phyloP scores from a whole-genome alignment of 225 moss, liverwort and hornwort species.

The Physcomitrellopsis africana region DNA sequence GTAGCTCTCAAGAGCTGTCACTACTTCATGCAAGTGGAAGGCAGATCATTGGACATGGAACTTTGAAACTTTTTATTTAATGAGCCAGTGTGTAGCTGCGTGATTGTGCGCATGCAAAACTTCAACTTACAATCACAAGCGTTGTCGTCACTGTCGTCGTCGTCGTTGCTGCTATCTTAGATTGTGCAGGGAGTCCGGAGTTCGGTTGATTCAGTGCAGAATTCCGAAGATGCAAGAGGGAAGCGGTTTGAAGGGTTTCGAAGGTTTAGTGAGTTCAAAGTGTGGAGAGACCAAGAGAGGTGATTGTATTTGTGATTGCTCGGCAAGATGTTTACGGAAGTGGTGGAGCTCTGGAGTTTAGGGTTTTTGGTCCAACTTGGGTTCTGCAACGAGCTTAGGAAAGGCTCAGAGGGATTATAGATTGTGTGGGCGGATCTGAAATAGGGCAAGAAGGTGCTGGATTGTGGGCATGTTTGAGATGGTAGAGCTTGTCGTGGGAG shows the following conservation, averaged over 20 bases:
- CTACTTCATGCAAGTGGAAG: not conserved
- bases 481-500: not conserved
- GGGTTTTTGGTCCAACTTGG: not conserved
- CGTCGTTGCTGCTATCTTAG: too few relatives aligned
- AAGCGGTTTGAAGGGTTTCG: not conserved
- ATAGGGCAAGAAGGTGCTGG: slow-evolving; percentile 22
- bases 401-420: not conserved
- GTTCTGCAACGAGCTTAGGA: not conserved
- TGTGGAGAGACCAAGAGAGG: not conserved
- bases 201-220: not conserved
- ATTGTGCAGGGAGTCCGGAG: not conserved
- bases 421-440: slow-evolving; percentile 2
- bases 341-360: not conserved
- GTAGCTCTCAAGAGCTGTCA: slow-evolving; percentile 3
- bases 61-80: not conserved
- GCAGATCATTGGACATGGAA: not conserved
- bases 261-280: not conserved
- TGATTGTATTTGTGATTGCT: not conserved
- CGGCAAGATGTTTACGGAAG: not conserved
- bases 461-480: not conserved
- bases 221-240: not conserved
- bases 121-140: not conserved
- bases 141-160: not conserved
- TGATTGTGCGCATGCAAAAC: not conserved
- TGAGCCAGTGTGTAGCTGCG: not conserved